phyloP scores from a whole-genome alignment of 2,329 filamentous ascomycete species.

The Phialophora verrucosa region DNA sequence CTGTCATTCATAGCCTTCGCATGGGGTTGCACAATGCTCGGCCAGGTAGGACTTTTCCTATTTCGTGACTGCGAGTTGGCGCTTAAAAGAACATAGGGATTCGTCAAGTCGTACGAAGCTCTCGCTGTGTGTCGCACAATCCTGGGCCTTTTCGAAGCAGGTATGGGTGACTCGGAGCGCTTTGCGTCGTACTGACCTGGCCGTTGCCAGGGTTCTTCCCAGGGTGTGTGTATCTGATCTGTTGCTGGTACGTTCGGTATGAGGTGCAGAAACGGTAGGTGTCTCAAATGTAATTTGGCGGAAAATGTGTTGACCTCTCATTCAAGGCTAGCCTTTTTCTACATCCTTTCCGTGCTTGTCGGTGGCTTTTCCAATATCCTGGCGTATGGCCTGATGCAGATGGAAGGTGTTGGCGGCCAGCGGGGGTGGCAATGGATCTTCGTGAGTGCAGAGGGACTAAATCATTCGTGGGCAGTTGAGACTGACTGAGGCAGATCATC shows the following conservation, averaged over 20 bases:
- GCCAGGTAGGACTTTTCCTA: constrained; percentile 30
- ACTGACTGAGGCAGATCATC: constrained; percentile 27
- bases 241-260: constrained; percentile 34
- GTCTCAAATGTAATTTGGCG: neutral
- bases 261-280: constrained; percentile 35
- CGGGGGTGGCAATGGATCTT: constrained; percentile 42
- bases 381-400: constrained; percentile 34
- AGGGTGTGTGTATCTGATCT: constrained; percentile 35
- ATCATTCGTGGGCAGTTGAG: neutral
- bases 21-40: constrained; percentile 44
- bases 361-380: constrained; percentile 32
- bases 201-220: constrained; percentile 23
- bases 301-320: neutral
- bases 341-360: constrained; percentile 31
- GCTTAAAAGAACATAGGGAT: constrained; percentile 54
- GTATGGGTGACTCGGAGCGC: neutral
- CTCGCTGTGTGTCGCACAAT: constrained; percentile 71
- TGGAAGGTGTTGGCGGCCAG: constrained; percentile 37
- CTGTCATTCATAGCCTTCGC: constrained; percentile 61
- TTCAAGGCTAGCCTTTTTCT: constrained; percentile 30
- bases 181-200: neutral
- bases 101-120: constrained; percentile 69
- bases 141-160: constrained; percentile 65
- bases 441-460: constrained; percentile 11
- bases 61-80: neutral